Evolutionary conservation across 805 yeast genomes (phyloP), one percentile per base, ranked within the genome.

Genomic region (Pichia ethanolica): DNA sequence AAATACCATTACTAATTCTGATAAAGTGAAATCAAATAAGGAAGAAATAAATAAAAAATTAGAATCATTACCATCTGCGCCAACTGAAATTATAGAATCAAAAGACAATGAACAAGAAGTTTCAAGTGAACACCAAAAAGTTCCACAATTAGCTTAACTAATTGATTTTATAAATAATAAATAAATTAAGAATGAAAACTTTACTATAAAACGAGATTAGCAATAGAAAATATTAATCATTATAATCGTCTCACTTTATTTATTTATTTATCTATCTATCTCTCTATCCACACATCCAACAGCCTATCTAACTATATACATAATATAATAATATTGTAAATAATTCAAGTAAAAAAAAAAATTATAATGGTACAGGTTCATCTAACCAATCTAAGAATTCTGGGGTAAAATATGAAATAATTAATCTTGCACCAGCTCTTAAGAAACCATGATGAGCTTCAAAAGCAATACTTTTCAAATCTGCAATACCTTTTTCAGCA

Each of bases 391-490:
- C 97, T 63, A 93, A 75, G 60, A 93, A 89, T 60, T 91, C 96
- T 9, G 99, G 99, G 3, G 98, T 86, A 63, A 93, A 88, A 69
- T 93, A 93, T 44, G 95, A 81, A 58, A 93, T 89, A 52, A 93
- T 81, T 59, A 93, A 70, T 61, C 89, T 81, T 13, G 98, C 98
- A 51, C 99, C 99, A 0, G 99, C 99, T 67, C 99, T 80, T 53
- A 91, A 74, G 61, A 87, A 83, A 1, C 99, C 97, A 54, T 87
- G 75, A 59, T 93, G 96, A 44, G 93, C 72, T 71, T 93, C 99
- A 60, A 86, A 86, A 0, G 89, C 79, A 75, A 81, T 68, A 50
- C 81, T 68, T 68, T 87, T 84, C 67, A 93, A 76, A 66, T 91
- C 97, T 53, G 84, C 86, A 52, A 90, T 77, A 37, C 95, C 95